These are phyloP conservation scores for Gardenia jasminoides DNA, from an alignment of 257 asterid species.

Conservation along the genomic window DNA sequence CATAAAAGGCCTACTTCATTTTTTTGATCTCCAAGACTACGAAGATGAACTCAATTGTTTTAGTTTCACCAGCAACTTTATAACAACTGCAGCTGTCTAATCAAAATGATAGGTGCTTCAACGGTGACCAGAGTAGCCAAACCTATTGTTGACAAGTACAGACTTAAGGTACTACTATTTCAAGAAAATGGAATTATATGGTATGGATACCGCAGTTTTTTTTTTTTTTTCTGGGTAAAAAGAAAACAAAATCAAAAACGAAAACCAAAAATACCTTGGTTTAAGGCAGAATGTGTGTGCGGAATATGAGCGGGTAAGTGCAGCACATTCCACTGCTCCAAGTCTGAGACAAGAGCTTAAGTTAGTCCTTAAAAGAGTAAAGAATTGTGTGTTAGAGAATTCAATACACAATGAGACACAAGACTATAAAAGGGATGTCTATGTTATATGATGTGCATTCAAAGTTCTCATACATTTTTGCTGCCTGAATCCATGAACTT, in stretches of 20 bases:
- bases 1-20: neutral
- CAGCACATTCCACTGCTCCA: conserved; percentile 98
- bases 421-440: neutral
- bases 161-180: too few relatives aligned
- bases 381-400: neutral
- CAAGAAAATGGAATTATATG: neutral
- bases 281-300: conserved; percentile 49
- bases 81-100: neutral
- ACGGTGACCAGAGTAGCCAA: neutral
- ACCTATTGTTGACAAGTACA: neutral
- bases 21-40: neutral
- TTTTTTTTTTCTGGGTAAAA: too few relatives aligned
- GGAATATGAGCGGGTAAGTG: conserved; percentile 90
- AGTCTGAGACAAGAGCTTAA: conserved; percentile 50
- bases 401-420: neutral
- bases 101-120: neutral
- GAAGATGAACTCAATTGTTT: neutral
- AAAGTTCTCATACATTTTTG: neutral
- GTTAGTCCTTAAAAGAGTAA: conserved; percentile 12
- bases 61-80: neutral
- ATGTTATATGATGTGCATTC: neutral
- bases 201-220: too few relatives aligned
- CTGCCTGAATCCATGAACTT: neutral
- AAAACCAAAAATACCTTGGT: neutral
- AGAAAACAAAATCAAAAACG: too few relatives aligned